Percentiles rank a stretch among this genome's conserved stretches.
These are phyloP conservation scores for Amphichorda felina DNA, from an alignment of 2,329 filamentous ascomycete genomes.

Conservation along the genomic window DNA sequence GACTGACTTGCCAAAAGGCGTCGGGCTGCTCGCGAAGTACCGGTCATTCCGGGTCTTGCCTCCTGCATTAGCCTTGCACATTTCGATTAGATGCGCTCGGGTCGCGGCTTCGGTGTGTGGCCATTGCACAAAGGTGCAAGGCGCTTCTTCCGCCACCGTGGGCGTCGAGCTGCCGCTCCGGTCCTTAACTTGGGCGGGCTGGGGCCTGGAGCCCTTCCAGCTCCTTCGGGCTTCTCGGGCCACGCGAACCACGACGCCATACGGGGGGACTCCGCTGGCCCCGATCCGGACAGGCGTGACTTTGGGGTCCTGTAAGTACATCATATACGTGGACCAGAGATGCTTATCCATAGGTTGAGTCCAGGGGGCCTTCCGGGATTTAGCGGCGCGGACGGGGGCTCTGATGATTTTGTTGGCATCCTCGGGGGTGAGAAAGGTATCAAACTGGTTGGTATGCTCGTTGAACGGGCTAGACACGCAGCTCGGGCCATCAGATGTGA, in stretches of 20 bases:
- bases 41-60: slow-evolving; percentile 29
- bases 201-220: slow-evolving; percentile 49
- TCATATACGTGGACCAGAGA: slow-evolving; percentile 52
- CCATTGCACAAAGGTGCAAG: slow-evolving; percentile 45
- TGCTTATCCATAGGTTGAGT: slow-evolving; percentile 54
- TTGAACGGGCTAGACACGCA: slow-evolving; percentile 39
- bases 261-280: slow-evolving; percentile 51
- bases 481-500: slow-evolving; percentile 40
- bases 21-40: slow-evolving; percentile 40
- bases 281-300: slow-evolving; percentile 55
- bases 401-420: slow-evolving; percentile 20
- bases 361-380: slow-evolving; percentile 44
- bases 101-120: slow-evolving; percentile 53
- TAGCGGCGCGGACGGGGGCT: slow-evolving; percentile 10
- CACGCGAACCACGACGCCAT: slow-evolving; percentile 52
- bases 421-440: slow-evolving; percentile 11
- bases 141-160: slow-evolving; percentile 31
- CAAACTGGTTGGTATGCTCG: slow-evolving; percentile 13
- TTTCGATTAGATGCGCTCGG: slow-evolving; percentile 46
- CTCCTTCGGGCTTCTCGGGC: slow-evolving; percentile 54
- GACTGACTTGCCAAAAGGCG: slow-evolving; percentile 41
- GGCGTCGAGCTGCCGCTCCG: slow-evolving; percentile 43
- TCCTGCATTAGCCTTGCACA: slow-evolving; percentile 45
- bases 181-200: slow-evolving; percentile 14
- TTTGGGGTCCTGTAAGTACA: slow-evolving; percentile 55